Percentiles rank a stretch among this genome's conserved stretches.
Conservation (phyloP, 2,329 filamentous ascomycete species). For the Aphanoascus verrucosus region DNA sequence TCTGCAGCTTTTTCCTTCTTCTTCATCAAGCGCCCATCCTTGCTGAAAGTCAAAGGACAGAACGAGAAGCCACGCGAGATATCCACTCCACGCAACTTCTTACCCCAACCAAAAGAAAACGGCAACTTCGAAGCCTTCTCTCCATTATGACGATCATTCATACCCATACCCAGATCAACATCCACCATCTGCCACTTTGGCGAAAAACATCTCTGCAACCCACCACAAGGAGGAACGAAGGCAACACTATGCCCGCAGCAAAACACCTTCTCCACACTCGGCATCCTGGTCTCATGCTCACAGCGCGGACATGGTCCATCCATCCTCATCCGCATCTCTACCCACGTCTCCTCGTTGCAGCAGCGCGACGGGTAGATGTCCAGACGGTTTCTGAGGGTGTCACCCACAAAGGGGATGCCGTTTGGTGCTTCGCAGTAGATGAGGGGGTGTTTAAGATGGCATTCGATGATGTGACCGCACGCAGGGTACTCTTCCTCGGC, state of each 20-base stretch:
- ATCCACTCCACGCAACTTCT: not conserved
- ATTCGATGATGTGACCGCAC: constrained; percentile 13
- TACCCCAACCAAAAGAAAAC: not conserved
- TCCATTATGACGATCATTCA: not conserved
- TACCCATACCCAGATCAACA: not conserved
- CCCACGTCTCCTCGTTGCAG: constrained; percentile 15
- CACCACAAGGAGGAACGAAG: not conserved
- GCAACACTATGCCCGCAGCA: constrained; percentile 8
- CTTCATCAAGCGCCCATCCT: not conserved
- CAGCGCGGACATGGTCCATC: constrained; percentile 9
- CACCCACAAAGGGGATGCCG: constrained; percentile 12
- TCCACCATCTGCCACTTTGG: not conserved
- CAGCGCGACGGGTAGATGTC: constrained; percentile 4
- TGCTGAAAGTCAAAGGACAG: not conserved
- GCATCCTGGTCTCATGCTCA: constrained; percentile 2
- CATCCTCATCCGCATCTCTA: not conserved
- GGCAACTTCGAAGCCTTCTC: not conserved
- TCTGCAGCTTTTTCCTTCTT: not conserved
- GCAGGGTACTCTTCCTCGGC: constrained; percentile 10
- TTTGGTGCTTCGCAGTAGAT: constrained; percentile 15
- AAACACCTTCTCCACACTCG: not conserved
- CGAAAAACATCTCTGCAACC: constrained; percentile 12
- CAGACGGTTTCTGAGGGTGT: not conserved
- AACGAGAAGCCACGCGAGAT: not conserved
- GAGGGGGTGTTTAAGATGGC: constrained; percentile 14